Evolutionary conservation across 768 basidiomycete genomes (phyloP), one percentile per base, ranked within the genome.

Genomic region (Phlebiopsis flavidoalba): DNA sequence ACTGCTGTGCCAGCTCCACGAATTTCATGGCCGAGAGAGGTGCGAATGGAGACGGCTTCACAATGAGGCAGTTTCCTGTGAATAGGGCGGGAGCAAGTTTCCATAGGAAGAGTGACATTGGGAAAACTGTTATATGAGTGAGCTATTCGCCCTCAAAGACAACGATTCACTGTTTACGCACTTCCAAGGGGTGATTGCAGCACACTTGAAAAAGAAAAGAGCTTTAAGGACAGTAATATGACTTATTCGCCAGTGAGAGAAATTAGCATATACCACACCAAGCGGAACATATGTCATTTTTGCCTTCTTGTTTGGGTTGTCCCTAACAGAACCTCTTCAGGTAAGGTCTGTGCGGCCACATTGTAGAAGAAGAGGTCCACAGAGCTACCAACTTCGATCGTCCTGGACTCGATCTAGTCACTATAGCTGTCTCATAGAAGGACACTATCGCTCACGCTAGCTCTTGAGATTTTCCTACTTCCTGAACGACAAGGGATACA

Each of bases 21-120:
- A 64, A 61, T 31, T 60, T 60, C 12, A 54, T 8, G 40, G 36
- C 31, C 14, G 33, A 17, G 24, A 61, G 50, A 2, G 63, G 63
- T 5, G 63, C 36, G 17, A 52, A 55, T 5, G 62, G 62, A 1
- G 62, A 53, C 4, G 62, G 26, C 48, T 63, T 63, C 52, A 63
- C 43, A 52, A 63, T 60, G 14, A 63, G 14, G 35, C 43, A 48
- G 49, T 63, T 63, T 1, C 62, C 62, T 6, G 62, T 45, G n/a
- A 63, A 36, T 24, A 63, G 40, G 11, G 62, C 62, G 5, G 59
- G 62, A 12, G 45, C 43, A 5, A 63, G 2, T 53, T 63, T 63
- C 45, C 43, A 49, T n/a, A 57, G 15, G 15, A 53, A 21, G 6
- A 63, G 26, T 10, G 47, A 43, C 22, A 63, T 37, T 5, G 62